Conservation (phyloP, 192 early-diverging fungal genomes). For the Jimgerdemannia lactiflua region DNA sequence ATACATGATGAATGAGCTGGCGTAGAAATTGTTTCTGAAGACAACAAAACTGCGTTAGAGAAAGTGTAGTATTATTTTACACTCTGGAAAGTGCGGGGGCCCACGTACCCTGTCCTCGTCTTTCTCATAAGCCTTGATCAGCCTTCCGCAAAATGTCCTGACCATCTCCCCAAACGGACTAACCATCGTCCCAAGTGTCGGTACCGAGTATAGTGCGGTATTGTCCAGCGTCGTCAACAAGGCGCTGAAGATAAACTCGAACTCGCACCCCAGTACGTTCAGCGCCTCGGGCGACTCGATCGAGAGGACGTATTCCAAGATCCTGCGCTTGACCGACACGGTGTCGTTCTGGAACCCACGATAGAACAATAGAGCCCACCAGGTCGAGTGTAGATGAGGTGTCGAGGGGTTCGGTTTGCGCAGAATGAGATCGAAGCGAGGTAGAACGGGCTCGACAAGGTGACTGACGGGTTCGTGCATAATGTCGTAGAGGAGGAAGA, state of each 20-base stretch:
- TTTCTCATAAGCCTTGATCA: not conserved
- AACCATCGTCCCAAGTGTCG: not conserved
- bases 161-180: not conserved
- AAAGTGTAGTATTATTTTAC: no score
- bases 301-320: not conserved
- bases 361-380: not conserved
- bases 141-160: not conserved
- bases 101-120: no score
- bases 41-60: no score
- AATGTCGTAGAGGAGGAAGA: conserved; percentile 45
- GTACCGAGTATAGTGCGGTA: not conserved
- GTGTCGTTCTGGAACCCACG: not conserved
- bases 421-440: conserved; percentile 25
- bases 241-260: not conserved
- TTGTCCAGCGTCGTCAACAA: not conserved
- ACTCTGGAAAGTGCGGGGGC: no score
- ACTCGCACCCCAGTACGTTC: not conserved
- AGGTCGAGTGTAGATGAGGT: not conserved
- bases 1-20: no score
- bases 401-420: not conserved
- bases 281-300: not conserved
- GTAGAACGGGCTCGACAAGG: conserved; percentile 46
- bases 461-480: conserved; percentile 42
- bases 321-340: not conserved
- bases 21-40: no score